A percentile compares a stretch with the other conserved stretches of the same genome.
These are phyloP conservation scores for Pelagophyceae sp. DNA, from an alignment of 352 stramenopile species.

Conservation along the genomic window DNA sequence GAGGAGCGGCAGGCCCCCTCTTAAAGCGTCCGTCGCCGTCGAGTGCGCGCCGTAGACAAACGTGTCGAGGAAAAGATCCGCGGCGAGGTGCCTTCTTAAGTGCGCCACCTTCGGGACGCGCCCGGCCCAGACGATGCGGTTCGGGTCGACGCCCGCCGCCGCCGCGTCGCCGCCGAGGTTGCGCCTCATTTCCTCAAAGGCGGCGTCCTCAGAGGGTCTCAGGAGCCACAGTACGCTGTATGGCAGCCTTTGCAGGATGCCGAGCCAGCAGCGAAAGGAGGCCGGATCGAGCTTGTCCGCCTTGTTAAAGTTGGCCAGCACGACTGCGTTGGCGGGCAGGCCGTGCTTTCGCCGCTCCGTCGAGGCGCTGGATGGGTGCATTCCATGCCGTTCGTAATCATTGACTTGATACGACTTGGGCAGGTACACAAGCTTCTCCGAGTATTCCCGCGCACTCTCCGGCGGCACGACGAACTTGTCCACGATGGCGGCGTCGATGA, in stretches of 20 bases:
- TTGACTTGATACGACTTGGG: conserved; percentile 69
- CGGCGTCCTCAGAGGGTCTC: conserved; percentile 37
- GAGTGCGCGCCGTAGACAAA: conserved; percentile 82
- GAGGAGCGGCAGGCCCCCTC: conserved; percentile 38
- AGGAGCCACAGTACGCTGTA: conserved; percentile 52
- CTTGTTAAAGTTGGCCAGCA: conserved; percentile 78
- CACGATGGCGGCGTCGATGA: conserved; percentile 62
- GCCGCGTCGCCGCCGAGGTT: conserved; percentile 49
- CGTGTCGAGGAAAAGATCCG: conserved; percentile 79
- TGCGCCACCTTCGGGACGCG: conserved; percentile 55
- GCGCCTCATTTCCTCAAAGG: conserved; percentile 33
- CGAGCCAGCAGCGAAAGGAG: conserved; percentile 60
- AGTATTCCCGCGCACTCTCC: conserved; percentile 40
- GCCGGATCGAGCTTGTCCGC: conserved; percentile 62
- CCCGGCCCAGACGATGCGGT: conserved; percentile 63
- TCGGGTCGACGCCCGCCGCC: conserved; percentile 46
- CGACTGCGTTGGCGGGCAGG: conserved; percentile 25
- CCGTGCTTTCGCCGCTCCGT: conserved; percentile 21
- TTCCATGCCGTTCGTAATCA: conserved; percentile 39
- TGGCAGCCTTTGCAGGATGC: conserved; percentile 48
- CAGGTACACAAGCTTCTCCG: conserved; percentile 60
- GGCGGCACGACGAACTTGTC: conserved; percentile 46
- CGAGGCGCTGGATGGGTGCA: background rate
- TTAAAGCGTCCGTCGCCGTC: conserved; percentile 72
- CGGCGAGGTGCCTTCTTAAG: conserved; percentile 52